Base-by-base conservation (phyloP, 176 grass and related monocot species). In the Pharus latifolius region DNA sequence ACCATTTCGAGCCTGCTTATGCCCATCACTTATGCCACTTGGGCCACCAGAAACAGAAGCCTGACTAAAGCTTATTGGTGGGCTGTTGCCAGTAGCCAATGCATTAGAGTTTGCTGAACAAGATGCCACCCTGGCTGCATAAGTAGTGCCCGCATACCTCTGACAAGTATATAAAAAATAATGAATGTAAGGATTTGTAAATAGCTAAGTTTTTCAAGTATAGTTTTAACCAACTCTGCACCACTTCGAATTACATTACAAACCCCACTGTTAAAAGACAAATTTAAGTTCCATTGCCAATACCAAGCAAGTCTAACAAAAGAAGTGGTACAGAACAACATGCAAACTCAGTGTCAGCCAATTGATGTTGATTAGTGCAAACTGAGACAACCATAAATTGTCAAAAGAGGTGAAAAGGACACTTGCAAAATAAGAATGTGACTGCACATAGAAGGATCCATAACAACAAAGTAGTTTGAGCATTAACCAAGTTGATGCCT, bases 141-240 rank as follows among this genome's bases (percentile, higher is more conserved):
- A 28, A 62, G 35, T 46, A 55, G 27, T 3, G 33, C 15, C 7
- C 10, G 27, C 45, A 74, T 52, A 79, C 40, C 75, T 74, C 82
- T 85, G 69, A 61, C 0, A 60, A 68, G 54, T 54, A 15, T 58
- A 79, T n/a, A 85, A 71, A 83, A 13, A 50, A 60, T 26, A 65
- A 34, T 45, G n/a, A n/a, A n/a, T 47, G 27, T 84, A 28, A 73
- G 60, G 27, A 49, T 67, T 73, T 79, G 51, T 19, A 33, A 18
- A 57, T 3, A 56, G 56, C 7, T 34, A 2, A 57, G 34, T 1
- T 49, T 65, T 66, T 49, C 41, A 81, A 73, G 62, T 54, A 41
- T 31, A 38, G 23, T 17, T 67, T 15, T 63, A n/a, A n/a, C n/a
- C n/a, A n/a, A n/a, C n/a, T n/a, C n/a, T n/a, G n/a, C n/a, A n/a